phyloP scores from a whole-genome alignment of 768 basidiomycete genomes.

The Dacryopinax primogenitus region DNA sequence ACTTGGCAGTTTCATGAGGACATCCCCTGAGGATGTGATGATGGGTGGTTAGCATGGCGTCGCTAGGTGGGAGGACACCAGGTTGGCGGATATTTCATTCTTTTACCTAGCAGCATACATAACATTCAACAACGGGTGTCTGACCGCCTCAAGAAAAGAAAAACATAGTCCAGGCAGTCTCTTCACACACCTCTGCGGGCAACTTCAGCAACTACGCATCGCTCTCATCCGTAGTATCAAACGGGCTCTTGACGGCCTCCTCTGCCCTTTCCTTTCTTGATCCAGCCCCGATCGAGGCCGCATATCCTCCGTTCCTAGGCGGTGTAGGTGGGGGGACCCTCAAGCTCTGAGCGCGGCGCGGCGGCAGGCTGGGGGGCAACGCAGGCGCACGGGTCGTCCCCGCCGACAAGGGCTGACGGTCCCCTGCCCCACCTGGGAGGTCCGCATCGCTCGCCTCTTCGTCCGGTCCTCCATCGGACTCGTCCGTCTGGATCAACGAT shows the following conservation, averaged over 20 bases:
- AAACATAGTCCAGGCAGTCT: background rate
- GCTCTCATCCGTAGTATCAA: slow-evolving; percentile 4
- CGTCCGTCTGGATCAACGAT: background rate
- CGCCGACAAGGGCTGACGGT: background rate
- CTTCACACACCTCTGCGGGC: background rate
- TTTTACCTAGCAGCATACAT: too few relatives aligned
- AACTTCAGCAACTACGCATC: background rate
- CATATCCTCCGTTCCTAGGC: background rate
- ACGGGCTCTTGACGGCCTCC: background rate
- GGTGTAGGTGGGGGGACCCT: background rate
- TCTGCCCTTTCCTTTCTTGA: background rate
- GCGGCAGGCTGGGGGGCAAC: background rate
- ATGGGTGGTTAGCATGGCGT: too few relatives aligned
- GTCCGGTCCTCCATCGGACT: background rate
- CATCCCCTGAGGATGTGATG: too few relatives aligned
- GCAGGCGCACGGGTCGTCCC: background rate
- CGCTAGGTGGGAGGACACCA: too few relatives aligned
- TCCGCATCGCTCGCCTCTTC: background rate
- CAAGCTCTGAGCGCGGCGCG: background rate
- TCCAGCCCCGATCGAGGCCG: background rate
- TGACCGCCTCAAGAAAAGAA: background rate
- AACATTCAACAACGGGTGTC: too few relatives aligned
- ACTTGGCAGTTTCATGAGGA: too few relatives aligned
- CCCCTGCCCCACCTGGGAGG: background rate
- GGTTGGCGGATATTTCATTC: too few relatives aligned